These are phyloP conservation scores for Saturnispora diversa DNA, from an alignment of 805 yeast species.

Conservation along the genomic window DNA sequence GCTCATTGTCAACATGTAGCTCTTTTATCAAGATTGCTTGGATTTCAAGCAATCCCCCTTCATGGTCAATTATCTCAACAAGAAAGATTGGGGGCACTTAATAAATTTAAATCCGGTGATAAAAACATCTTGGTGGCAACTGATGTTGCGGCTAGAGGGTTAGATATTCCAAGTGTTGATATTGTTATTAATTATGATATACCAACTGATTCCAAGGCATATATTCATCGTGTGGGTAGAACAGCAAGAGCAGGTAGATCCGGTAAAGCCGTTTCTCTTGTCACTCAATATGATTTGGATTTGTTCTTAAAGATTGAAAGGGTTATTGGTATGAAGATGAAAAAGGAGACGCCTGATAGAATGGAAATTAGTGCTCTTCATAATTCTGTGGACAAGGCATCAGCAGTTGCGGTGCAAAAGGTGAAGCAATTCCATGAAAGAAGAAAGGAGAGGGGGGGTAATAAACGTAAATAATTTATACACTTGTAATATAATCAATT, in stretches of 20 bases:
- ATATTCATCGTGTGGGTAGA: conserved; percentile 95
- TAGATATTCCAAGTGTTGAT: conserved; percentile 90
- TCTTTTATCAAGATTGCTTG: conserved; percentile 66
- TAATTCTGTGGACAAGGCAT: conserved; percentile 84
- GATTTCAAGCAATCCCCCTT: conserved; percentile 84
- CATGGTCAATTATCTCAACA: conserved; percentile 89
- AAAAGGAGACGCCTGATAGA: conserved; percentile 73
- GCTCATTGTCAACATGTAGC: conserved; percentile 93
- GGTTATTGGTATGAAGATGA: conserved; percentile 73
- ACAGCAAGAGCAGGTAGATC: conserved; percentile 93
- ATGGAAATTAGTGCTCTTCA: conserved; percentile 70
- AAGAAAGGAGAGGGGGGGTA: conserved; percentile 11
- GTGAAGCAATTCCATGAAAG: conserved; percentile 55
- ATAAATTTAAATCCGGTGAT: conserved; percentile 67
- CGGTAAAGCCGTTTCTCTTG: conserved; percentile 79
- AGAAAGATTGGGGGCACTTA: conserved; percentile 74
- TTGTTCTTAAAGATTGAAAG: conserved; percentile 81
- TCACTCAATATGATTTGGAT: conserved; percentile 92
- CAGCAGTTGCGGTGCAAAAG: conserved; percentile 78
- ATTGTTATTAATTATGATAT: conserved; percentile 86
- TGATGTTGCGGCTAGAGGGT: conserved; percentile 93
- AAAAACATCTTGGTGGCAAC: conserved; percentile 69
- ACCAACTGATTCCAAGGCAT: conserved; percentile 95
- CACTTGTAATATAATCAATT: no score
- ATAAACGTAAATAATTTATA: no score